Conservation (phyloP, 768 basidiomycete genomes). For the Lentinus brumalis region DNA sequence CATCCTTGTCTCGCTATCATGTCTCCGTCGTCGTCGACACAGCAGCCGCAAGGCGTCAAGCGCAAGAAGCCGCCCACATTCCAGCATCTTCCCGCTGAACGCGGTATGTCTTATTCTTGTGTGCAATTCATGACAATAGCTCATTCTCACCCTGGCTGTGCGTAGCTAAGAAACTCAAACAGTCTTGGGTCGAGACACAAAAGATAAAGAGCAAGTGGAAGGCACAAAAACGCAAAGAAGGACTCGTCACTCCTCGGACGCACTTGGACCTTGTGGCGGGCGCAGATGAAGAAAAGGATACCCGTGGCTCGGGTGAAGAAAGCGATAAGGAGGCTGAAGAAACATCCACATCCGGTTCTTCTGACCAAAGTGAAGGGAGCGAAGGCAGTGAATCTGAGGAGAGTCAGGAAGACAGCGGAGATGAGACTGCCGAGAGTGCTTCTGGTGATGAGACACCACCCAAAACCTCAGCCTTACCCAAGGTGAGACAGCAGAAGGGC, state of each 20-base stretch:
- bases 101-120: slow-evolving; percentile 48
- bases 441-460: slow-evolving; percentile 13
- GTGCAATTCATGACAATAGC: background rate
- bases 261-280: slow-evolving; percentile 17
- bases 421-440: slow-evolving; percentile 17
- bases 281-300: slow-evolving; percentile 5
- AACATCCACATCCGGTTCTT: background rate
- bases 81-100: slow-evolving; percentile 59
- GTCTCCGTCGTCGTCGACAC: slow-evolving; percentile 5
- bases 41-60: slow-evolving; percentile 35
- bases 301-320: background rate
- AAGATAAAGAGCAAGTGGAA: slow-evolving; percentile 84
- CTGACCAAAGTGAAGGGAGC: background rate
- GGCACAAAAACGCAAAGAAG: slow-evolving; percentile 60
- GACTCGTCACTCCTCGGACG: slow-evolving; percentile 26
- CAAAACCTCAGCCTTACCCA: background rate
- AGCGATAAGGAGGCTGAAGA: background rate
- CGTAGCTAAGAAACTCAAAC: slow-evolving; percentile 79
- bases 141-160: background rate
- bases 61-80: slow-evolving; percentile 72
- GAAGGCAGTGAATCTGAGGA: background rate
- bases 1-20: background rate
- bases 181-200: slow-evolving; percentile 73
- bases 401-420: background rate
- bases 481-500: background rate